phyloP scores from a whole-genome alignment of 2,329 filamentous ascomycete species.

The Metarhizium humberi region DNA sequence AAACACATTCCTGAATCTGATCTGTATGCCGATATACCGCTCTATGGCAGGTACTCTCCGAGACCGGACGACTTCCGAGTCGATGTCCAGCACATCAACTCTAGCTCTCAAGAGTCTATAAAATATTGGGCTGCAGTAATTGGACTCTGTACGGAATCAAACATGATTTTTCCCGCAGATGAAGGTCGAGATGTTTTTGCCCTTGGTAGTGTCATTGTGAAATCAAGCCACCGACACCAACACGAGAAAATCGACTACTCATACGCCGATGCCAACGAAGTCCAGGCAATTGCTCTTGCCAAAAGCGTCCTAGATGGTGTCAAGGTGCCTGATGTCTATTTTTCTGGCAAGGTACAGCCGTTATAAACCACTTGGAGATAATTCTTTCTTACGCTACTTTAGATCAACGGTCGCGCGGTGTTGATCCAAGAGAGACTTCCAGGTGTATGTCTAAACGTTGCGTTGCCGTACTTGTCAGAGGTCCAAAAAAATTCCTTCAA shows the following conservation, averaged over 20 bases:
- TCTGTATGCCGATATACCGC: conserved; percentile 9
- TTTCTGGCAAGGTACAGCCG: conserved; percentile 24
- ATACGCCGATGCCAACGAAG: conserved; percentile 31
- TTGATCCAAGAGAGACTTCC: conserved; percentile 14
- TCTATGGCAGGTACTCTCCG: conserved; percentile 12
- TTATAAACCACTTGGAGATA: background rate
- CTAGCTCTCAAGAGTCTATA: conserved; percentile 13
- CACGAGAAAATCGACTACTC: conserved; percentile 21
- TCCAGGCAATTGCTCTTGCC: conserved; percentile 22
- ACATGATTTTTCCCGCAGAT: conserved; percentile 21
- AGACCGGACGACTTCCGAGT: conserved; percentile 8
- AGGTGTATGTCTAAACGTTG: background rate
- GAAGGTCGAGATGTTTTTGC: conserved; percentile 32
- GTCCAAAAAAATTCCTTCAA: background rate
- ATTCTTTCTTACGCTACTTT: conserved; percentile 2
- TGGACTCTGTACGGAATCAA: conserved; percentile 16
- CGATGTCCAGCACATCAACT: conserved; percentile 14
- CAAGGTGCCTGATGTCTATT: conserved; percentile 27
- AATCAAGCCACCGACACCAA: conserved; percentile 25
- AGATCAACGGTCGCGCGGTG: conserved; percentile 26
- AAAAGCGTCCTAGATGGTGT: conserved; percentile 17
- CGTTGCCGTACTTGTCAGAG: background rate
- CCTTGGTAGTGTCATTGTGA: conserved; percentile 29
- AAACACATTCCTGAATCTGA: conserved; percentile 9
- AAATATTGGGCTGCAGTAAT: conserved; percentile 23